Evolutionary conservation across 2,329 filamentous ascomycete species (phyloP), one percentile per base, ranked within the genome.

Genomic region (Penicillium expansum): DNA sequence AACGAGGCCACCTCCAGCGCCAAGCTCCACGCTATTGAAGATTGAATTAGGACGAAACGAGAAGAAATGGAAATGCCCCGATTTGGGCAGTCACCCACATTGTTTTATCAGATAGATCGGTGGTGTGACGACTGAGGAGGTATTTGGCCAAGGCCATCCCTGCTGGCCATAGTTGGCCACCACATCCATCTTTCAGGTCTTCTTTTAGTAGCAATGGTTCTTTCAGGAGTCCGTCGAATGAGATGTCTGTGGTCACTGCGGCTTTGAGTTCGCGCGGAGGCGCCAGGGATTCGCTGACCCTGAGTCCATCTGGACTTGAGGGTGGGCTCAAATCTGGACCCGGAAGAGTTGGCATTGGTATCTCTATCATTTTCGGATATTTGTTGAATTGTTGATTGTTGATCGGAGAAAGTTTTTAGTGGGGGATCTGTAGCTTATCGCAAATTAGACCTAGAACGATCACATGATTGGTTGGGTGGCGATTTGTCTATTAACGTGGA

Each of bases 91-190:
- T 38, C 48, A 83, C 87, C 73, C 73, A 95, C 90, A 96, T 91
- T 74, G 85, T 83, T 62, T 89, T 87, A 56, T 83, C 79, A 56
- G 74, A 75, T 61, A 96, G 74, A 63, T 84, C 78, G n/a, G 83
- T 76, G 60, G 78, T 79, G 66, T 90, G 89, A 69, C 87, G 87
- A 51, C 87, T 84, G 57, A 97, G 80, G 82, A 97, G 83, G 71
- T 97, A 95, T 74, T 88, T 91, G 20, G 89, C 84, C 52, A 99
- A 80, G 16, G 94, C 84, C 86, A 96, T 89, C 11, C 94, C 94
- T 0, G 93, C 93, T 3, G 92, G 93, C 94, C 94, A 97, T 11
- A 95, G 82, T 75, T 95, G 90, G 2, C 94, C 94, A 48, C 94
- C 94, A 74, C 94, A 97, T 59, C 94, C 94, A 61, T 90, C 85